Evolutionary conservation across 164 flowering plant species (phyloP).

Genomic region (Chloranthus sessilifolius): DNA sequence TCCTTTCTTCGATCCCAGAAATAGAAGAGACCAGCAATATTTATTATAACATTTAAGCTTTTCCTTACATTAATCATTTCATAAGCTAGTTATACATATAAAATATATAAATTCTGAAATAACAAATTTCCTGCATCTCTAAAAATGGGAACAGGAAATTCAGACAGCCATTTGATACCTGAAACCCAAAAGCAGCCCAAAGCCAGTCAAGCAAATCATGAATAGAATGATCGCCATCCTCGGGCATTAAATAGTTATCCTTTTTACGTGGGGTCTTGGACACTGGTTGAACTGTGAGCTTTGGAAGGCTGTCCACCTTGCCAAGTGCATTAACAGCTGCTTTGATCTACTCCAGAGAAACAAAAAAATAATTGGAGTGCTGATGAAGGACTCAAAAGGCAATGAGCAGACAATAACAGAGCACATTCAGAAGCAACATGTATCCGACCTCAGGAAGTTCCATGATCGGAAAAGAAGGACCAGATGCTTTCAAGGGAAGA

Average conservation of each 20-base stretch:
- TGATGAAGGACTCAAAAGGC: too few relatives aligned
- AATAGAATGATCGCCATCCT: constrained; percentile 40
- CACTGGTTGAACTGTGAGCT: constrained; percentile 27
- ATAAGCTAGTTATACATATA: too few relatives aligned
- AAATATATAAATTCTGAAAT: too few relatives aligned
- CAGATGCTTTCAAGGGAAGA: constrained; percentile 73
- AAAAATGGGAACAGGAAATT: too few relatives aligned
- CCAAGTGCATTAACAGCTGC: constrained; percentile 78
- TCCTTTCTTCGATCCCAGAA: constrained; percentile 62
- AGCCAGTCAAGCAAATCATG: constrained; percentile 96
- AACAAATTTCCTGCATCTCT: too few relatives aligned
- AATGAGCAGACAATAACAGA: not conserved
- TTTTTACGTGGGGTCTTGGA: constrained; percentile 12
- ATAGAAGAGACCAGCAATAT: not conserved
- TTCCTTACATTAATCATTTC: too few relatives aligned
- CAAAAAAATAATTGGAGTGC: not conserved
- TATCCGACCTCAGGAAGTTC: constrained; percentile 84
- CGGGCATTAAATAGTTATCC: constrained; percentile 14
- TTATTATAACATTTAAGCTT: not conserved
- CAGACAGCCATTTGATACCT: constrained; percentile 55
- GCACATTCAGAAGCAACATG: too few relatives aligned
- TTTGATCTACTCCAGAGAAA: constrained; percentile 50
- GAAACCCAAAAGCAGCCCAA: constrained; percentile 81
- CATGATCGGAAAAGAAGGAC: constrained; percentile 80
- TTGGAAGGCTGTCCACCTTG: constrained; percentile 59